Percentiles rank a stretch among this genome's conserved stretches.
phyloP scores from a whole-genome alignment of 2,329 filamentous ascomycete species.

The Cytospora leucostoma region DNA sequence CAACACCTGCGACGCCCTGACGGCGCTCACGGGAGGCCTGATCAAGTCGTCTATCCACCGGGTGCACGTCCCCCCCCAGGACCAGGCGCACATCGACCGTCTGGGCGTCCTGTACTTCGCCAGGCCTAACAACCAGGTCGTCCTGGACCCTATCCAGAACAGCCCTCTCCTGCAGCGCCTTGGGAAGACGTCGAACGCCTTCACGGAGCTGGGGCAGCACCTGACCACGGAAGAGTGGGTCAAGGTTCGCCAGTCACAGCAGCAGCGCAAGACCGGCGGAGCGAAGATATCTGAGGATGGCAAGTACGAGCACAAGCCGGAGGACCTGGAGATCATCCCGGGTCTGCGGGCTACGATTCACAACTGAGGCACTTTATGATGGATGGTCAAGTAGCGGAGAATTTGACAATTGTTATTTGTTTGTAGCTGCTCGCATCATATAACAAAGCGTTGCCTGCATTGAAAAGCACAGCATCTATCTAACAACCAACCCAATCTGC shows the following conservation, averaged over 20 bases:
- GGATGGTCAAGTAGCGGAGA: neutral
- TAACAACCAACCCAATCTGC: no score
- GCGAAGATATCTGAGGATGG: slow-evolving; percentile 41
- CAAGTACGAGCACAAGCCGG: slow-evolving; percentile 38
- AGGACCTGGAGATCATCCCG: slow-evolving; percentile 45
- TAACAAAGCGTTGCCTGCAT: neutral
- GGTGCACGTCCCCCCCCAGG: slow-evolving; percentile 31
- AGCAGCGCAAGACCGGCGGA: slow-evolving; percentile 40
- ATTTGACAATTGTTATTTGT: neutral
- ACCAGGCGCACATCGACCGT: slow-evolving; percentile 40
- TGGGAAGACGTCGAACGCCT: slow-evolving; percentile 40
- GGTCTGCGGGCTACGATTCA: slow-evolving; percentile 44
- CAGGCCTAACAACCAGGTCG: slow-evolving; percentile 44
- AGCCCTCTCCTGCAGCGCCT: slow-evolving; percentile 41
- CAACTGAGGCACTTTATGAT: slow-evolving; percentile 30
- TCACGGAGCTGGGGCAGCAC: slow-evolving; percentile 43
- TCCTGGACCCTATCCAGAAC: slow-evolving; percentile 40
- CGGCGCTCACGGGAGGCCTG: slow-evolving; percentile 50
- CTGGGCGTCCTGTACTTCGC: slow-evolving; percentile 48
- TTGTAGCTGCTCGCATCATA: neutral
- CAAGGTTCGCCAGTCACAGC: slow-evolving; percentile 43
- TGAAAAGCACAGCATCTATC: neutral
- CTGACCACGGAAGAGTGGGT: slow-evolving; percentile 45
- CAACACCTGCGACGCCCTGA: slow-evolving; percentile 52
- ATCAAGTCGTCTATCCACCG: slow-evolving; percentile 47